phyloP scores from a whole-genome alignment of 768 basidiomycete species.

The Kockovaella imperatae region DNA sequence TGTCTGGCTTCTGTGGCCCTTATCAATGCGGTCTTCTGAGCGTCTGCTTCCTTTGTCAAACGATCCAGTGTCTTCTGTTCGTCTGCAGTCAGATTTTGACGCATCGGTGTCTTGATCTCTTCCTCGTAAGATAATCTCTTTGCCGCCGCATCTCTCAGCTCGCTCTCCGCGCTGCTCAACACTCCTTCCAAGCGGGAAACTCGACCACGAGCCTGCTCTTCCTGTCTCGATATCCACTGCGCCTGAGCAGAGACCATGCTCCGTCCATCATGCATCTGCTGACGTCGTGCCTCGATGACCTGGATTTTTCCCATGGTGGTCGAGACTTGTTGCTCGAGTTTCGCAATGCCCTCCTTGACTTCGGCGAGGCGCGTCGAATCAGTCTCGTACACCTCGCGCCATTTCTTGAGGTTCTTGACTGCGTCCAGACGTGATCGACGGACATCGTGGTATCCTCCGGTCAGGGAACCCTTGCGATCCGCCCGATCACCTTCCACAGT shows the following conservation, averaged over 20 bases:
- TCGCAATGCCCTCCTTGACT: constrained; percentile 61
- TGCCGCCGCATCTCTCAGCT: constrained; percentile 56
- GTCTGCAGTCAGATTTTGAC: constrained; percentile 61
- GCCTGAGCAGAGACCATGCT: constrained; percentile 63
- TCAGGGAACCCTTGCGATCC: constrained; percentile 89
- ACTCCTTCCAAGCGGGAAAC: constrained; percentile 60
- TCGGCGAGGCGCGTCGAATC: constrained; percentile 62
- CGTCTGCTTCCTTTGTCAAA: constrained; percentile 69
- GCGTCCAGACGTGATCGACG: constrained; percentile 82
- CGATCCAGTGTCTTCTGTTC: constrained; percentile 62
- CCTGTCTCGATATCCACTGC: constrained; percentile 56
- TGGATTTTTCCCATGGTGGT: constrained; percentile 64
- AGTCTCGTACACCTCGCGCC: constrained; percentile 63
- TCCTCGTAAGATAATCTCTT: constrained; percentile 59
- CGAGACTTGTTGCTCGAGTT: constrained; percentile 81
- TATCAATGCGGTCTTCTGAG: constrained; percentile 60
- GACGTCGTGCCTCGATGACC: constrained; percentile 61
- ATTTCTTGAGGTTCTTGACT: constrained; percentile 65
- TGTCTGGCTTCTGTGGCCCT: constrained; percentile 62
- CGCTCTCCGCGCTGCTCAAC: constrained; percentile 63
- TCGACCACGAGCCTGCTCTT: constrained; percentile 59
- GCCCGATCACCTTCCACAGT: constrained; percentile 97
- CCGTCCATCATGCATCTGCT: constrained; percentile 60
- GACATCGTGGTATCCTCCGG: constrained; percentile 92
- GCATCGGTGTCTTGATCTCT: constrained; percentile 69